A percentile compares a stretch with the other conserved stretches of the same genome.
Evolutionary conservation across 2,329 filamentous ascomycete species (phyloP).

Genomic region (Calonectria ilicicola): DNA sequence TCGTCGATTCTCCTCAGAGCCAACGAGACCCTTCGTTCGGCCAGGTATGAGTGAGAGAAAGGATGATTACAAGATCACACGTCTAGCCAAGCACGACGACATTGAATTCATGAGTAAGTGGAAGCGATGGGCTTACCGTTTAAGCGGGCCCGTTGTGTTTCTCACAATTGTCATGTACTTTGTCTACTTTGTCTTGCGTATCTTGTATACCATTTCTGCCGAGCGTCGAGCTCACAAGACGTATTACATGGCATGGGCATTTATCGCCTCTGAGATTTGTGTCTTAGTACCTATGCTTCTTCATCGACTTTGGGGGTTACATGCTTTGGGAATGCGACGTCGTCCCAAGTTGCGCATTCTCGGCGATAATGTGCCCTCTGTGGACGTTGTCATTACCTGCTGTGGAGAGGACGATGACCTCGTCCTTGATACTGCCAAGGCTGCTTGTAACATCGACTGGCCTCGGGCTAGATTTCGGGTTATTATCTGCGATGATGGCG

Average conservation of each 20-base stretch:
- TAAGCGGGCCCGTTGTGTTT: neutral
- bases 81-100: conserved; percentile 45
- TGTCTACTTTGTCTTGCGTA: neutral
- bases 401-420: conserved; percentile 4
- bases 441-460: neutral
- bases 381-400: neutral
- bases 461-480: neutral
- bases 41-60: conserved; percentile 28
- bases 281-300: neutral
- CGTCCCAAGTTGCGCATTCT: neutral
- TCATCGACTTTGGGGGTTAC: neutral
- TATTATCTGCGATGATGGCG: neutral
- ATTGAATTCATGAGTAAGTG: conserved; percentile 21
- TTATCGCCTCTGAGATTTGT: neutral
- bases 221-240: neutral
- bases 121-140: neutral
- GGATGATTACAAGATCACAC: conserved; percentile 42
- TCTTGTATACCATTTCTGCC: neutral
- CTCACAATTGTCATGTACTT: conserved; percentile 3
- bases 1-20: conserved; percentile 13
- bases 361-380: neutral
- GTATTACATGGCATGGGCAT: neutral
- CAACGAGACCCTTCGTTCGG: neutral
- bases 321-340: neutral
- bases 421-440: neutral